Evolutionary conservation across 352 stramenopile genomes (phyloP).

Genomic region (Globisporangium lucens): DNA sequence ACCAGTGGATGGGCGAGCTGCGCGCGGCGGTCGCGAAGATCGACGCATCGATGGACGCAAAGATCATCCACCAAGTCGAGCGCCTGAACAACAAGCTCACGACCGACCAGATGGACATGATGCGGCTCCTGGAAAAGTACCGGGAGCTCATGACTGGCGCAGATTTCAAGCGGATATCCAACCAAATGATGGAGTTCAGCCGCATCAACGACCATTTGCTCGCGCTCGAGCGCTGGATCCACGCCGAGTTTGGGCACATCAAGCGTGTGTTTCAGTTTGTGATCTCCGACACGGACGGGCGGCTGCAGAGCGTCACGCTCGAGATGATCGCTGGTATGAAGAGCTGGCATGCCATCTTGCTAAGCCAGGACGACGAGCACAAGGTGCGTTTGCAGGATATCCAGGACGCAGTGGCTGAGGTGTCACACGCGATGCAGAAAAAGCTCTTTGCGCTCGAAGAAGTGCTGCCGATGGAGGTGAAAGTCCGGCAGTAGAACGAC

Average conservation of each 20-base stretch:
- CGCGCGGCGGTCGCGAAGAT: constrained; percentile 26
- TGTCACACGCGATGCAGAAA: constrained; percentile 33
- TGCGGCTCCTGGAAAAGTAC: constrained; percentile 49
- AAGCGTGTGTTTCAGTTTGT: constrained; percentile 51
- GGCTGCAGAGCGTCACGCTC: constrained; percentile 32
- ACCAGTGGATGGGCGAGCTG: constrained; percentile 29
- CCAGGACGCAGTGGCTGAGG: constrained; percentile 29
- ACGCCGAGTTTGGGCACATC: constrained; percentile 45
- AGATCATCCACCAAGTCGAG: constrained; percentile 42
- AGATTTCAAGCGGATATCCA: constrained; percentile 51
- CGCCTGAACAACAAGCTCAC: constrained; percentile 39
- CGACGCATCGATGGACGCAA: constrained; percentile 40
- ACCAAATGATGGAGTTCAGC: constrained; percentile 47
- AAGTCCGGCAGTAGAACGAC: constrained; percentile 52
- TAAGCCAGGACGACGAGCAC: constrained; percentile 40
- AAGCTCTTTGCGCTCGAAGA: constrained; percentile 57
- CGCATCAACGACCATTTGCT: constrained; percentile 60
- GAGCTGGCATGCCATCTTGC: constrained; percentile 24
- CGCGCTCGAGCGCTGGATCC: constrained; percentile 51
- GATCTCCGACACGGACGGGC: constrained; percentile 30
- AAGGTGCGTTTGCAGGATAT: constrained; percentile 25
- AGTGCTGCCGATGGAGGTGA: constrained; percentile 59
- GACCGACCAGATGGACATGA: constrained; percentile 51
- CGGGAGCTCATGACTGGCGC: constrained; percentile 35
- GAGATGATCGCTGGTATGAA: constrained; percentile 32